Conservation (phyloP, 139 green algal genomes). For the Picochlorum sp. region DNA sequence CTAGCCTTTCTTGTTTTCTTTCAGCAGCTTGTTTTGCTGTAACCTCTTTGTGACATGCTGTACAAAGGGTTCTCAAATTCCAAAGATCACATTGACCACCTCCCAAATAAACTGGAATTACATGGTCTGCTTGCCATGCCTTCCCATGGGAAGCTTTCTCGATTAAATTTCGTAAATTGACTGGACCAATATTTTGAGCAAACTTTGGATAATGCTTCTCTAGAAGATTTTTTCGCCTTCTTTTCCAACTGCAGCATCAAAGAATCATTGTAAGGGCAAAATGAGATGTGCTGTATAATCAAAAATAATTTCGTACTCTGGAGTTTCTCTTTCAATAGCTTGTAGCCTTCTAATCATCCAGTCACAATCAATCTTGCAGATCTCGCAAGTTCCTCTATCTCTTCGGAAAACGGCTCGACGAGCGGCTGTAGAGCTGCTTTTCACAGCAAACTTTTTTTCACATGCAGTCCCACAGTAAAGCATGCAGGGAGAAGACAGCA, state of each 20-base stretch:
- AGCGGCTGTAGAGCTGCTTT: constrained; percentile 33
- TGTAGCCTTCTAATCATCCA: constrained; percentile 56
- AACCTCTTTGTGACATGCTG: constrained; percentile 61
- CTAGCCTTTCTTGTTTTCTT: constrained; percentile 4
- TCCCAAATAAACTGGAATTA: constrained; percentile 66
- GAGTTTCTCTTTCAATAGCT: constrained; percentile 25
- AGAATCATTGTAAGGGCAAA: too few species aligned
- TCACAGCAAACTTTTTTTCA: constrained; percentile 44
- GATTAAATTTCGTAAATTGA: constrained; percentile 9
- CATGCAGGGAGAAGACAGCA: background rate
- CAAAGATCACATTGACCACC: constrained; percentile 76
- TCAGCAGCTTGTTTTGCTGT: constrained; percentile 40
- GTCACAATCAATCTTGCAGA: constrained; percentile 58
- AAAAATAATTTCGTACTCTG: too few species aligned
- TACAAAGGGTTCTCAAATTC: constrained; percentile 84
- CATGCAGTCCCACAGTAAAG: constrained; percentile 43
- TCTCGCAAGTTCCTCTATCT: constrained; percentile 57
- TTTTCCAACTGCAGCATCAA: background rate
- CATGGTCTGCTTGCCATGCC: constrained; percentile 85
- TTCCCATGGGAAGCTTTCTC: constrained; percentile 52
- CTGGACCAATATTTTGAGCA: background rate
- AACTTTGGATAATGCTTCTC: background rate
- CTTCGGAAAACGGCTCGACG: constrained; percentile 51
- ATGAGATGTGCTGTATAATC: too few species aligned
- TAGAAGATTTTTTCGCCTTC: constrained; percentile 7